phyloP scores from a whole-genome alignment of 2,329 filamentous ascomycete genomes.

The Hypoxylon sp. region DNA sequence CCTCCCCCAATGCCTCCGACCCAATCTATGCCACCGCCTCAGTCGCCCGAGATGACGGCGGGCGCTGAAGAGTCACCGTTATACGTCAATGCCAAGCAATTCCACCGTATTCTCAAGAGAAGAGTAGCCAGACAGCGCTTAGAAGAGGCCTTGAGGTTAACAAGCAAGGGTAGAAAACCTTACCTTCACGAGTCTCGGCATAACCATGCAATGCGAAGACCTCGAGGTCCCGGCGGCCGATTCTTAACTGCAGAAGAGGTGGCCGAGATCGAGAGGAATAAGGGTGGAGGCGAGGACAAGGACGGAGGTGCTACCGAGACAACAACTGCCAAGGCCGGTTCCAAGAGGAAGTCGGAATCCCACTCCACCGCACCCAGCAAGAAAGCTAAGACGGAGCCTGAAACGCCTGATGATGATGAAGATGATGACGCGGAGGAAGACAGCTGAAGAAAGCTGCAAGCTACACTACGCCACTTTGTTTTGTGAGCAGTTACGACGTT shows the following conservation, averaged over 20 bases:
- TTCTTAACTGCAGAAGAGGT: slow-evolving; percentile 98
- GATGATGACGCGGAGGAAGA: slow-evolving; percentile 62
- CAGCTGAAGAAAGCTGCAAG: slow-evolving; percentile 53
- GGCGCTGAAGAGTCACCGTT: slow-evolving; percentile 89
- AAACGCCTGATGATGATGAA: slow-evolving; percentile 62
- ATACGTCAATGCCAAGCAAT: slow-evolving; percentile 99
- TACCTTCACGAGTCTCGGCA: slow-evolving; percentile 98
- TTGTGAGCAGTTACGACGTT: slow-evolving; percentile 56
- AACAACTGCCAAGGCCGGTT: slow-evolving; percentile 58
- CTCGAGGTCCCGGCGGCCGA: slow-evolving; percentile 91
- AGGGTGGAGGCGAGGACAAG: slow-evolving; percentile 60
- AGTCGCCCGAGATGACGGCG: slow-evolving; percentile 84
- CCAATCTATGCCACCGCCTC: slow-evolving; percentile 76
- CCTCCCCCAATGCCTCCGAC: slow-evolving; percentile 73
- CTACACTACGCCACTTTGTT: slow-evolving; percentile 44
- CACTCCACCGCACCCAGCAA: slow-evolving; percentile 66
- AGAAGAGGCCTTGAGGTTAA: slow-evolving; percentile 91
- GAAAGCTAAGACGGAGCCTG: slow-evolving; percentile 62
- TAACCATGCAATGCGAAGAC: slow-evolving; percentile 97
- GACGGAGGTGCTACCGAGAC: slow-evolving; percentile 54
- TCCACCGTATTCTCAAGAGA: slow-evolving; percentile 95
- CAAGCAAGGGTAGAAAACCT: slow-evolving; percentile 94
- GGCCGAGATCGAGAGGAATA: slow-evolving; percentile 84
- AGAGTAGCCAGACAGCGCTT: slow-evolving; percentile 93
- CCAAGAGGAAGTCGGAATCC: slow-evolving; percentile 73